Evolutionary conservation across 2,329 filamentous ascomycete species (phyloP).

Genomic region (Fusarium zealandicum): DNA sequence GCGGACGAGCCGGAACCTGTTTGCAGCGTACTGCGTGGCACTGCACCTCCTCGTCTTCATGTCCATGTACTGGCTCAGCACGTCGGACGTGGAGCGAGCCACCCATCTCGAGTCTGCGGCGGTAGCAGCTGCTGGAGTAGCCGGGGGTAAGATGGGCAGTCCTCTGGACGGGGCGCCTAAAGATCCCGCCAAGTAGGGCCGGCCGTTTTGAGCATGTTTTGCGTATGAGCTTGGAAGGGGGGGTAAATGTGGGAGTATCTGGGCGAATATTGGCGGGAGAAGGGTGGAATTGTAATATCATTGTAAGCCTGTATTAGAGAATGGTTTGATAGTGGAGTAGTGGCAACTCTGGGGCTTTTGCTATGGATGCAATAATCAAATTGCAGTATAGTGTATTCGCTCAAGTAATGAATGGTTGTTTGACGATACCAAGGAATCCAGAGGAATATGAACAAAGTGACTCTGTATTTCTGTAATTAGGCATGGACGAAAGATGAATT

Average conservation of each 20-base stretch:
- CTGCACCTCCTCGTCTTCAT: conserved; percentile 88
- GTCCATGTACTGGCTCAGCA: conserved; percentile 84
- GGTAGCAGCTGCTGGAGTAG: conserved; percentile 54
- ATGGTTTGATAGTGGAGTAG: conserved; percentile 17
- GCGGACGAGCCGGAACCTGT: conserved; percentile 88
- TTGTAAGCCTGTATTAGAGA: conserved; percentile 4
- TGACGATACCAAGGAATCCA: conserved; percentile 9
- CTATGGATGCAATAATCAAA: background rate
- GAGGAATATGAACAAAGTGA: conserved; percentile 25
- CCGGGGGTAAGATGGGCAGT: conserved; percentile 45
- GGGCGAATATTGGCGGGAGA: conserved; percentile 11
- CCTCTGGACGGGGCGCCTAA: conserved; percentile 40
- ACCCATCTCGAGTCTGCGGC: conserved; percentile 61
- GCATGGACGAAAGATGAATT: conserved; percentile 11
- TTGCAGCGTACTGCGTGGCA: conserved; percentile 88
- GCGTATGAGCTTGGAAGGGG: conserved; percentile 12
- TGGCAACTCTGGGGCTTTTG: conserved; percentile 11
- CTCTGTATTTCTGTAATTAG: background rate
- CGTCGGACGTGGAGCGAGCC: conserved; percentile 69
- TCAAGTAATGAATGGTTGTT: background rate
- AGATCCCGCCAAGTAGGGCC: conserved; percentile 36
- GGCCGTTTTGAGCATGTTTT: conserved; percentile 25
- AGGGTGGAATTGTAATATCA: conserved; percentile 22
- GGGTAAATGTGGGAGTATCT: conserved; percentile 1
- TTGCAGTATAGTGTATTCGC: conserved; percentile 2